Evolutionary conservation across 2,329 filamentous ascomycete species (phyloP).

Genomic region (Cyanodermella asteris): DNA sequence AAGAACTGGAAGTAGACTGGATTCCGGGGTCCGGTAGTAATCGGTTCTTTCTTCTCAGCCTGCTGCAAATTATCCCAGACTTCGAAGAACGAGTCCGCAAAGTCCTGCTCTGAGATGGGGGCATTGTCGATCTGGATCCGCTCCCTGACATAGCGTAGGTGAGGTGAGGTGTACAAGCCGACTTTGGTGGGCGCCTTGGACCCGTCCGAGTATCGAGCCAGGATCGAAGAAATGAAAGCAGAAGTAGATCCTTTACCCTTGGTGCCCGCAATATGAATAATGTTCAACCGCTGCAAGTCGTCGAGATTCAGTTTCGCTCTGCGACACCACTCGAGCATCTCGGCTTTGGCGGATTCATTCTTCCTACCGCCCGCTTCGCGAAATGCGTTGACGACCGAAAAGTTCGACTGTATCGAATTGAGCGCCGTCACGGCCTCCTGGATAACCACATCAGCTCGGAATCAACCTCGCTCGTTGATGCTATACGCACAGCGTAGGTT

Average conservation of each 20-base stretch:
- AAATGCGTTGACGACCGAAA: slow-evolving; percentile 53
- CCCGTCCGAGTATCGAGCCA: slow-evolving; percentile 37
- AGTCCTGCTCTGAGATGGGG: slow-evolving; percentile 45
- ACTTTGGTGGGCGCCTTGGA: slow-evolving; percentile 30
- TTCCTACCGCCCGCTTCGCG: slow-evolving; percentile 50
- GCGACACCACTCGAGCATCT: slow-evolving; percentile 58
- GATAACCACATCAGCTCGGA: slow-evolving; percentile 1
- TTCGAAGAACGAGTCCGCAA: slow-evolving; percentile 62
- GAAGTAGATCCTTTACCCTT: slow-evolving; percentile 88
- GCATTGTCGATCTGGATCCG: slow-evolving; percentile 59
- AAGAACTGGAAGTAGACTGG: slow-evolving; percentile 86
- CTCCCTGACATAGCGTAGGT: slow-evolving; percentile 64
- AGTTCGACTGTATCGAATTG: slow-evolving; percentile 60
- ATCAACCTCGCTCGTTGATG: slow-evolving; percentile 3
- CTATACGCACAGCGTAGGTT: too few relatives aligned
- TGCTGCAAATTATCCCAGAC: slow-evolving; percentile 50
- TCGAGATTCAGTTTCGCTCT: slow-evolving; percentile 31
- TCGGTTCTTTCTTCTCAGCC: slow-evolving; percentile 29
- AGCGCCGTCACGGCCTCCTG: slow-evolving; percentile 48
- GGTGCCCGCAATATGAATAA: slow-evolving; percentile 74
- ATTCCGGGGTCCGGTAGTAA: slow-evolving; percentile 37
- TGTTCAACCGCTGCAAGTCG: slow-evolving; percentile 36
- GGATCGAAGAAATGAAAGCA: slow-evolving; percentile 59
- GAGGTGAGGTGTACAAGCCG: slow-evolving; percentile 69
- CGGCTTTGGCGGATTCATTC: slow-evolving; percentile 56